phyloP scores from a whole-genome alignment of 805 yeast genomes.

The Lachancea waltii region DNA sequence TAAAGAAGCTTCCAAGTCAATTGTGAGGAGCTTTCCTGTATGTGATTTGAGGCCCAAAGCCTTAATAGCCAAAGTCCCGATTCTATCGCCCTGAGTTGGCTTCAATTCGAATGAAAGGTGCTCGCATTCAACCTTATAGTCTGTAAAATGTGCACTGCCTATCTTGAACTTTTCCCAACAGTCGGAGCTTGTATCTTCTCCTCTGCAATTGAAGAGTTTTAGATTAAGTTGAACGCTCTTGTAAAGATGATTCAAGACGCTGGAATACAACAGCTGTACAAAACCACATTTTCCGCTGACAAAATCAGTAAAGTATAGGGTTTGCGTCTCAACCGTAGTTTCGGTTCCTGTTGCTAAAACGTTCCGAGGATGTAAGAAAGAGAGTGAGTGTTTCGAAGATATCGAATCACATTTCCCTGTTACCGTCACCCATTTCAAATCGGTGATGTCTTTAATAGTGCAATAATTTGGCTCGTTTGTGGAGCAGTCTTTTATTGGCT shows the following conservation, averaged over 20 bases:
- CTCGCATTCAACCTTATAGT: conserved; percentile 17
- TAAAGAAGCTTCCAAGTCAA: conserved; percentile 19
- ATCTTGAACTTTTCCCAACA: conserved; percentile 46
- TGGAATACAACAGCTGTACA: conserved; percentile 48
- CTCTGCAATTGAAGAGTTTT: conserved; percentile 32
- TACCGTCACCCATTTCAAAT: conserved; percentile 9
- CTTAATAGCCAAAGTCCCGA: not conserved
- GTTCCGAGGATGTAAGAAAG: conserved; percentile 7
- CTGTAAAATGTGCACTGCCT: conserved; percentile 15
- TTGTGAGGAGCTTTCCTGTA: conserved; percentile 7
- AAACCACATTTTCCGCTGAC: conserved; percentile 39
- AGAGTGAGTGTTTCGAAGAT: not conserved
- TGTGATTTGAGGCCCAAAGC: not conserved
- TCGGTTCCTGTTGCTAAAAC: conserved; percentile 8
- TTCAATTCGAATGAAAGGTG: conserved; percentile 11
- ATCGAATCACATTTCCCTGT: not conserved
- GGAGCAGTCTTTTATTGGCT: not conserved
- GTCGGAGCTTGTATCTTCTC: conserved; percentile 26
- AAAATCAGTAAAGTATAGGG: conserved; percentile 46
- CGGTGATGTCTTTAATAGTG: not conserved
- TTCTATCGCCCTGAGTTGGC: not conserved
- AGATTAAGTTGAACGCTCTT: conserved; percentile 50
- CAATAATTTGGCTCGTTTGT: conserved; percentile 1
- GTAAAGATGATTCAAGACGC: conserved; percentile 44
- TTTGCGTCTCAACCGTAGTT: conserved; percentile 50